phyloP scores from a whole-genome alignment of 257 asterid genomes.

The Solanum gandarillasii region DNA sequence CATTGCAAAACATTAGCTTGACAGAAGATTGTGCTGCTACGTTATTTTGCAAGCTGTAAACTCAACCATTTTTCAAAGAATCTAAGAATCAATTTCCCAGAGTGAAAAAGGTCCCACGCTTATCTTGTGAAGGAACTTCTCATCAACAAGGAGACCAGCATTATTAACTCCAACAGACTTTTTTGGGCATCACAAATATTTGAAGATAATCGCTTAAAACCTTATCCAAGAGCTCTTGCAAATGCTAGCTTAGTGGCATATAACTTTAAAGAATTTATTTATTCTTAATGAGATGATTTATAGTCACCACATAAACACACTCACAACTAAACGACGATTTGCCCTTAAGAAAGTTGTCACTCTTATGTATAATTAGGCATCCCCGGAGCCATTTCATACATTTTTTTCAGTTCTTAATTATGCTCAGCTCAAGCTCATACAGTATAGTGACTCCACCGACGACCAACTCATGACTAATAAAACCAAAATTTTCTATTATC shows the following conservation, averaged over 20 bases:
- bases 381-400: background rate
- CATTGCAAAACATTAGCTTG: background rate
- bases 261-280: too few relatives aligned
- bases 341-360: too few relatives aligned
- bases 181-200: background rate
- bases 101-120: background rate
- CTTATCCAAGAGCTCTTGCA: too few relatives aligned
- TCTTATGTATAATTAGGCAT: background rate
- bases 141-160: background rate
- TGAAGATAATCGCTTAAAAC: too few relatives aligned
- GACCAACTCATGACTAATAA: background rate
- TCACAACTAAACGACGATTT: too few relatives aligned
- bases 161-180: background rate
- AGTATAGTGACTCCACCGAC: background rate
- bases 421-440: background rate
- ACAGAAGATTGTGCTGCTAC: background rate
- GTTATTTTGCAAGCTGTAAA: background rate
- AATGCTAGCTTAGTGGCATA: too few relatives aligned
- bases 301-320: too few relatives aligned
- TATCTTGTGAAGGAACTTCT: background rate
- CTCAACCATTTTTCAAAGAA: background rate
- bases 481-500: background rate
- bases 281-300: too few relatives aligned
- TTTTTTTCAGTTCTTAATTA: background rate
- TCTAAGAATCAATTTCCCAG: background rate